A percentile compares a stretch with the other conserved stretches of the same genome.
phyloP scores from a whole-genome alignment of 2,329 filamentous ascomycete genomes.

The Chrysoporthe deuterocubensis region DNA sequence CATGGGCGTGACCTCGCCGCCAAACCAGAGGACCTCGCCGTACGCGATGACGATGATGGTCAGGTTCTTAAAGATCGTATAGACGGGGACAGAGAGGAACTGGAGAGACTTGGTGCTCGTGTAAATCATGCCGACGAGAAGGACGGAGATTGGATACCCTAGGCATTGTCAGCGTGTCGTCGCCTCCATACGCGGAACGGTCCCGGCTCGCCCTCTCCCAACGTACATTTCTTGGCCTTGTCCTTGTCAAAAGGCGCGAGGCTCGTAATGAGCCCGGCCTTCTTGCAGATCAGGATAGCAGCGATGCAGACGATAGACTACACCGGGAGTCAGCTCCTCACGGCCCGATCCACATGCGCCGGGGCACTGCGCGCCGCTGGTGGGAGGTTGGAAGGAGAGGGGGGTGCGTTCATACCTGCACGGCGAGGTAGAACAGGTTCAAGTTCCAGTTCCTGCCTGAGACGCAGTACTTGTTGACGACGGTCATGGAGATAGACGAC shows the following conservation, averaged over 20 bases:
- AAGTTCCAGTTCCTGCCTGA: conserved; percentile 91
- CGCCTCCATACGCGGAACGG: not conserved
- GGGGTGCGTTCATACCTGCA: conserved; percentile 75
- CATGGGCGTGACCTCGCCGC: conserved; percentile 85
- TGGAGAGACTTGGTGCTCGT: conserved; percentile 94
- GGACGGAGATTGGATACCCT: conserved; percentile 96
- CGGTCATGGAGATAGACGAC: conserved; percentile 98
- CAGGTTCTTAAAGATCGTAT: conserved; percentile 99
- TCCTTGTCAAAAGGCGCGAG: conserved; percentile 80
- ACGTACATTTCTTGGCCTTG: conserved; percentile 89
- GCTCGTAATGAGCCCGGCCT: conserved; percentile 79
- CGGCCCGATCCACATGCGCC: not conserved
- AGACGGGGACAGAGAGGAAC: conserved; percentile 95
- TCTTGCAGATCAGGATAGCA: conserved; percentile 83
- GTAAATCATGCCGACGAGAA: conserved; percentile 99
- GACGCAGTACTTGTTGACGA: conserved; percentile 99
- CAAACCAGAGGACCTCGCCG: conserved; percentile 97
- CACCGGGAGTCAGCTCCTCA: conserved; percentile 26
- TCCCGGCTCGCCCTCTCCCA: not conserved
- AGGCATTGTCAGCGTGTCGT: conserved; percentile 27
- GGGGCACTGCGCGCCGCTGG: not conserved
- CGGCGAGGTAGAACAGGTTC: conserved; percentile 90
- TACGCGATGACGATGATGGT: conserved; percentile 99
- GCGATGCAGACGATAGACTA: conserved; percentile 88
- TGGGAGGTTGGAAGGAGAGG: no score